Evolutionary conservation across 2,329 filamentous ascomycete species (phyloP).

Genomic region (Fusarium irregulare): DNA sequence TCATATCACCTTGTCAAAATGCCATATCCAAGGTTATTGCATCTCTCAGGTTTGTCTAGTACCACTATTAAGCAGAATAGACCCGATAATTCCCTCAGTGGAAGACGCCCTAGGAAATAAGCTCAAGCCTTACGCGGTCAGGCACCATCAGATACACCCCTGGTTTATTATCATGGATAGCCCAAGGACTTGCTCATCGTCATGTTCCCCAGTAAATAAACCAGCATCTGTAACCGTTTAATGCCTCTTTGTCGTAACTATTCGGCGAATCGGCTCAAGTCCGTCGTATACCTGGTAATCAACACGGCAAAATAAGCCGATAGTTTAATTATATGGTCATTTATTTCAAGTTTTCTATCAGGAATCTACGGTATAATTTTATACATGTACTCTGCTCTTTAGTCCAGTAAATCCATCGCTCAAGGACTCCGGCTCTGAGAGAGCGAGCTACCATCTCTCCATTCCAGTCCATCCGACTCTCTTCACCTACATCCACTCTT

Average conservation of each 20-base stretch:
- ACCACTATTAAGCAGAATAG: not conserved
- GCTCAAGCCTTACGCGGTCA: constrained; percentile 29
- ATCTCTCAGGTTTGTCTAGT: too few species aligned
- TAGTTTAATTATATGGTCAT: not conserved
- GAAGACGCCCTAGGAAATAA: constrained; percentile 3
- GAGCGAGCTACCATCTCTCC: constrained; percentile 59
- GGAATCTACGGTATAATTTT: not conserved
- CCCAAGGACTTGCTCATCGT: not conserved
- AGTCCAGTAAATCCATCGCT: constrained; percentile 70
- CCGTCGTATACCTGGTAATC: not conserved
- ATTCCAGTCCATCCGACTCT: constrained; percentile 30
- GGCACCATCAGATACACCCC: constrained; percentile 25
- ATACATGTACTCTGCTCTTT: constrained; percentile 69
- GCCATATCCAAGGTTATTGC: not conserved
- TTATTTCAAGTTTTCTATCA: not conserved
- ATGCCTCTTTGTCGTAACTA: constrained; percentile 8
- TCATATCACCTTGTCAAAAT: constrained; percentile 17
- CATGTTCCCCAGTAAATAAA: constrained; percentile 6
- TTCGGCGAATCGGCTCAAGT: constrained; percentile 14
- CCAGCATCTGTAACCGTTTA: not conserved
- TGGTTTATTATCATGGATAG: not conserved
- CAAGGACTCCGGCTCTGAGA: constrained; percentile 71
- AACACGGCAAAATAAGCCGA: not conserved
- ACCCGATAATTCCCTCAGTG: constrained; percentile 31
- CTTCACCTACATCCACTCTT: constrained; percentile 14